Base-by-base conservation (phyloP, 495 filamentous ascomycete genomes). In the Tuber calosporum region DNA sequence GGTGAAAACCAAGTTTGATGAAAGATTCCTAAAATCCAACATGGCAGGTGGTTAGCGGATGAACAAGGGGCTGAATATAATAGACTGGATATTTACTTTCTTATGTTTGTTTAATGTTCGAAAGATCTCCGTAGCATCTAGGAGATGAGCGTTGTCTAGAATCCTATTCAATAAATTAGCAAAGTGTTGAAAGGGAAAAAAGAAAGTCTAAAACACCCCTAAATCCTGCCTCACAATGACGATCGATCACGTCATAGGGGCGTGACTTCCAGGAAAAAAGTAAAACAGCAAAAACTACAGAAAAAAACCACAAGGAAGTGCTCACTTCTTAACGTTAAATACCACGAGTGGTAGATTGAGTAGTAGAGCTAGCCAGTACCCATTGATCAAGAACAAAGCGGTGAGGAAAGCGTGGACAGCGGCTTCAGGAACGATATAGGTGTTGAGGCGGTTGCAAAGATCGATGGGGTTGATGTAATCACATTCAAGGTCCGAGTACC, bases 381-480 rank as follows among this genome's bases (percentile, higher is more conserved):
- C 96, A 83, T 98, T 99, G 85, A 99, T 92, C 69, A 98, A 86
- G 86, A 99, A 99, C 71, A 98, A 83, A 83, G 92, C 88, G 74
- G 96, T 97, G 80, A 99, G 85, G 86, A 97, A 93, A 73, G 89
- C 93, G 82, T 99, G 96, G 74, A 99, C 94, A 77, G 92, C 94
- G 79, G 95, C 96, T 88, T 99, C 96, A 82, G 96, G 96, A 82
- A 98, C 89, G 83, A 99, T 99, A 86, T 99, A 98, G 83, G 93
- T 93, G 86, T 99, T 99, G 77, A 99, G 92, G 79, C 96, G 92
- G 90, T 99, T 99, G 91, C 96, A 99, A 77, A 99, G 94, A 82
- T 99, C 96, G 87, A 98, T 98, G 22, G 96, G 96, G 86, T 99
- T 99, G 86, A 99, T 98, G 85, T 99, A 99, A 86, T 99, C 96